These are phyloP conservation scores for Colletotrichum karsti DNA, from an alignment of 2,329 filamentous ascomycete species.

Conservation along the genomic window DNA sequence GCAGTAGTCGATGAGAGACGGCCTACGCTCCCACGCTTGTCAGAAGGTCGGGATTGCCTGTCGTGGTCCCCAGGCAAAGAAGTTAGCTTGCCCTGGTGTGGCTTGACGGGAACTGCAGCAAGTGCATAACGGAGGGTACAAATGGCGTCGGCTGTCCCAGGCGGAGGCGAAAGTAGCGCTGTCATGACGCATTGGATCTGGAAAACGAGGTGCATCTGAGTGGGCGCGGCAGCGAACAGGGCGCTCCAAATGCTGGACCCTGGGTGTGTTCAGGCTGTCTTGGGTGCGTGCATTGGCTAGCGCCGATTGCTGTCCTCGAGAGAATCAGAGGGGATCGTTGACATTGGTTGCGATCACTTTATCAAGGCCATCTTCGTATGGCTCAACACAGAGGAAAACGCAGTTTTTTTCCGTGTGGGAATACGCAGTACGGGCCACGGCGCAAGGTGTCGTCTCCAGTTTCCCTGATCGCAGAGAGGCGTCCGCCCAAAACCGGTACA, in stretches of 20 bases:
- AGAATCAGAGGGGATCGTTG: conserved; percentile 8
- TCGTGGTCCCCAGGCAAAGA: background rate
- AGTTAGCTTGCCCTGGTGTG: too few relatives aligned
- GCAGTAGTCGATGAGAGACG: background rate
- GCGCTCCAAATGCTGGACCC: conserved; percentile 22
- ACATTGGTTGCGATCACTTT: conserved; percentile 18
- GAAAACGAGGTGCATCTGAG: conserved; percentile 12
- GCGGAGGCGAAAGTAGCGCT: conserved; percentile 6
- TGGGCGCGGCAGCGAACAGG: conserved; percentile 22
- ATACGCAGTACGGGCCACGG: conserved; percentile 24
- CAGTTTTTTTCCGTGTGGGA: conserved; percentile 18
- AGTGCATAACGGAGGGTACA: background rate
- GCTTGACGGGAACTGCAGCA: too few relatives aligned
- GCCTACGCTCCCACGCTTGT: background rate
- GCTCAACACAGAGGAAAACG: conserved; percentile 9
- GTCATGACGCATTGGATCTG: conserved; percentile 29
- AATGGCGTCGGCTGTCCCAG: background rate
- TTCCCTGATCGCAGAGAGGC: background rate
- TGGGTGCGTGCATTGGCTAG: conserved; percentile 22
- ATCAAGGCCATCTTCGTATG: conserved; percentile 6
- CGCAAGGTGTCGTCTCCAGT: conserved; percentile 4
- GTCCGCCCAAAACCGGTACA: conserved; percentile 6
- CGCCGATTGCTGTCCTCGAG: conserved; percentile 18
- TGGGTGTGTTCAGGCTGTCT: conserved; percentile 4
- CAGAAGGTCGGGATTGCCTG: background rate